A percentile compares a stretch with the other conserved stretches of the same genome.
These are phyloP conservation scores for Hypomyces perniciosus DNA, from an alignment of 2,329 filamentous ascomycete species.

Conservation along the genomic window DNA sequence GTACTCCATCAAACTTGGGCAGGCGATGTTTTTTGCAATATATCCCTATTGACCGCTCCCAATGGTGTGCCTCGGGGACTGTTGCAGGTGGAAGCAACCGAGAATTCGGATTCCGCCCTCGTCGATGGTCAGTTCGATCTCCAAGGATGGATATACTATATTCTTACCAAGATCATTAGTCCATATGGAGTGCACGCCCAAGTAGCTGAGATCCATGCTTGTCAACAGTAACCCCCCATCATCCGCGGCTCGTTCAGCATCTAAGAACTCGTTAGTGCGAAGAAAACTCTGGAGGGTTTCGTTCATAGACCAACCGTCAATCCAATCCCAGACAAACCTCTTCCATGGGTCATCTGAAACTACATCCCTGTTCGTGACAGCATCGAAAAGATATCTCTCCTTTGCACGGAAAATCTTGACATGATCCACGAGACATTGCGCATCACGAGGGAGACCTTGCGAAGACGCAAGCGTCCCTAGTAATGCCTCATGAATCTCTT, in stretches of 20 bases:
- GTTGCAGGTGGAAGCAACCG: slow-evolving; percentile 42
- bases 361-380: slow-evolving; percentile 58
- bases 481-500: slow-evolving; percentile 52
- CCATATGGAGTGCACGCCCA: slow-evolving; percentile 71
- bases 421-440: slow-evolving; percentile 49
- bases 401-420: slow-evolving; percentile 54
- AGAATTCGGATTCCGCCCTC: slow-evolving; percentile 43
- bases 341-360: slow-evolving; percentile 67
- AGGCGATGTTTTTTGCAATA: slow-evolving; percentile 59
- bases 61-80: slow-evolving; percentile 44
- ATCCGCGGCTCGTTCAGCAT: slow-evolving; percentile 57
- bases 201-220: slow-evolving; percentile 65
- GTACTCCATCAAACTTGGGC: slow-evolving; percentile 56
- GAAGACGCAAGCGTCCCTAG: slow-evolving; percentile 40
- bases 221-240: slow-evolving; percentile 65
- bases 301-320: slow-evolving; percentile 48
- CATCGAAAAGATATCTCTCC: slow-evolving; percentile 59
- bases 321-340: slow-evolving; percentile 73
- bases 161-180: slow-evolving; percentile 57
- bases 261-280: slow-evolving; percentile 29
- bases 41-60: slow-evolving; percentile 56
- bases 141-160: neutral
- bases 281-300: neutral
- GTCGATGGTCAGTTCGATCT: slow-evolving; percentile 11
- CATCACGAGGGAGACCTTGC: slow-evolving; percentile 43